Conservation (phyloP, 2,329 filamentous ascomycete genomes). For the Ambrosiella beaveri region DNA sequence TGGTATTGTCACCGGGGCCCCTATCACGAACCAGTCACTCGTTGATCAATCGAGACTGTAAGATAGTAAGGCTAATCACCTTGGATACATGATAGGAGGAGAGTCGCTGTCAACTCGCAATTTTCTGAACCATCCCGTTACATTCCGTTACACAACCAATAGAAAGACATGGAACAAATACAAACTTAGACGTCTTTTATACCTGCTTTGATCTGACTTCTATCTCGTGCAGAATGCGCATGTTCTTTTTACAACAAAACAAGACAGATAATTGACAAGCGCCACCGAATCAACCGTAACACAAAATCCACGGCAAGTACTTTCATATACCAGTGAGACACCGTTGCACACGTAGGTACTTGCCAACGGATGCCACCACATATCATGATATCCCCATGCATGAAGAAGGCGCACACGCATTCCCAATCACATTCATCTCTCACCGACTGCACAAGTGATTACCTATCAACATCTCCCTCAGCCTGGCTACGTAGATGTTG, state of each 20-base stretch:
- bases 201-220: neutral
- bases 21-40: too few species aligned
- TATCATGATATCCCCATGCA: neutral
- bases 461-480: too few species aligned
- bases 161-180: neutral
- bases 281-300: neutral
- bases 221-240: neutral
- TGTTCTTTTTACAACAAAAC: neutral
- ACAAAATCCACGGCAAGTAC: neutral
- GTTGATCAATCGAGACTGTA: too few species aligned
- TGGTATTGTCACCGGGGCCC: too few species aligned
- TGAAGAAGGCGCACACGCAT: neutral
- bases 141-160: neutral
- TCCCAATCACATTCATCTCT: neutral
- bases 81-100: too few species aligned
- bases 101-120: too few species aligned
- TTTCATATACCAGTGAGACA: neutral
- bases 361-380: neutral
- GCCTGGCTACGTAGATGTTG: too few species aligned
- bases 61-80: too few species aligned
- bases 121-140: too few species aligned
- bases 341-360: neutral
- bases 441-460: neutral
- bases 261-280: neutral
- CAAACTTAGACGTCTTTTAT: too few species aligned